phyloP scores from a whole-genome alignment of 108 stramenopile species.

The Nitzschia sp. region DNA sequence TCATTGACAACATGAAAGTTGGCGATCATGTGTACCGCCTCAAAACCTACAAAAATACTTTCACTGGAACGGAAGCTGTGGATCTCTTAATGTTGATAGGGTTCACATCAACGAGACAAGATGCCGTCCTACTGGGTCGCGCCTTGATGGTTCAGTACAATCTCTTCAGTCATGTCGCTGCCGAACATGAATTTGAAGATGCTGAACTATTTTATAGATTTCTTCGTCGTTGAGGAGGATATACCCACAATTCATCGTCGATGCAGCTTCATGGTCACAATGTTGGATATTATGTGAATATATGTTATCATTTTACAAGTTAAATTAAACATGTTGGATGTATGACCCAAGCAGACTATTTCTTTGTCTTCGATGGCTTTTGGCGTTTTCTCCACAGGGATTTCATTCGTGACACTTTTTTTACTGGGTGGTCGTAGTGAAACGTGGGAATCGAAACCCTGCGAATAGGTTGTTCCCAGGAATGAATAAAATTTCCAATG shows the following conservation, averaged over 20 bases:
- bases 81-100: constrained; percentile 47
- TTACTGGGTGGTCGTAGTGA: constrained; percentile 14
- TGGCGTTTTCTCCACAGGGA: constrained; percentile 13
- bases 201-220: constrained; percentile 49
- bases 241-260: too few relatives aligned
- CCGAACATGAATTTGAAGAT: constrained; percentile 54
- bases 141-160: constrained; percentile 39
- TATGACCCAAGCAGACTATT: too few relatives aligned
- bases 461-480: constrained; percentile 6
- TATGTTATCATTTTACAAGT: not conserved
- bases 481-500: constrained; percentile 35
- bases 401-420: constrained; percentile 4
- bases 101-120: constrained; percentile 41
- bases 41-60: constrained; percentile 38
- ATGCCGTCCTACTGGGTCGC: constrained; percentile 56
- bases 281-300: not conserved
- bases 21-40: constrained; percentile 2
- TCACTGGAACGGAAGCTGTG: constrained; percentile 51
- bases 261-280: too few relatives aligned
- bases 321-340: too few relatives aligned
- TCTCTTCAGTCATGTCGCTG: constrained; percentile 43
- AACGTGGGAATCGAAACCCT: not conserved
- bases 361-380: not conserved
- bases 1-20: constrained; percentile 27
- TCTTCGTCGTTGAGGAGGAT: too few relatives aligned